phyloP scores from a whole-genome alignment of 1,139 yeast genomes.

The Petasospora fabianii region DNA sequence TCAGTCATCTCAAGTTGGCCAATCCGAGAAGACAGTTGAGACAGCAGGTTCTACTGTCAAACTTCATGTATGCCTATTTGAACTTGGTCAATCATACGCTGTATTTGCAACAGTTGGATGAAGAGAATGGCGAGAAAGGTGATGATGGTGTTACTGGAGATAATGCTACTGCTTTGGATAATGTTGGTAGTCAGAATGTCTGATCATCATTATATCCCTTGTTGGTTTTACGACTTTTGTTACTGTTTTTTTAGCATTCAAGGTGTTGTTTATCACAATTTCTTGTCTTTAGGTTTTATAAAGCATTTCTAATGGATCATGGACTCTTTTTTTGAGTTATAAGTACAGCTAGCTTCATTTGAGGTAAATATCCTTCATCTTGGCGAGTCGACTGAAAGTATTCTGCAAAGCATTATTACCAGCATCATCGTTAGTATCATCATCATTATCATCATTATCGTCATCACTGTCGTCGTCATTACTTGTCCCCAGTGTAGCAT shows the following conservation, averaged over 20 bases:
- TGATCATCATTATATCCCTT: not conserved
- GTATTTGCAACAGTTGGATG: conserved; percentile 59
- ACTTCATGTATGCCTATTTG: conserved; percentile 96
- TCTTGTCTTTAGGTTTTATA: too few relatives aligned
- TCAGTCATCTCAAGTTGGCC: conserved; percentile 88
- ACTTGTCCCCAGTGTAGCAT: not conserved
- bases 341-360: too few relatives aligned
- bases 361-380: too few relatives aligned
- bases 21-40: conserved; percentile 87
- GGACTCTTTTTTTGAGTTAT: too few relatives aligned
- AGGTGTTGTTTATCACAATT: too few relatives aligned
- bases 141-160: not conserved
- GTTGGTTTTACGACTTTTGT: too few relatives aligned
- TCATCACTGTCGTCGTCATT: not conserved
- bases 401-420: too few relatives aligned
- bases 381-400: too few relatives aligned
- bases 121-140: conserved; percentile 16
- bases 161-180: not conserved
- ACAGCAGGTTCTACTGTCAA: conserved; percentile 88
- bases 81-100: conserved; percentile 88
- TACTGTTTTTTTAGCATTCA: too few relatives aligned
- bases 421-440: too few relatives aligned
- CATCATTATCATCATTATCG: not conserved
- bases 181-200: not conserved
- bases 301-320: too few relatives aligned